Percentiles rank a stretch among this genome's conserved stretches.
These are phyloP conservation scores for Primulina tabacum DNA, from an alignment of 257 asterid genomes.

Conservation along the genomic window DNA sequence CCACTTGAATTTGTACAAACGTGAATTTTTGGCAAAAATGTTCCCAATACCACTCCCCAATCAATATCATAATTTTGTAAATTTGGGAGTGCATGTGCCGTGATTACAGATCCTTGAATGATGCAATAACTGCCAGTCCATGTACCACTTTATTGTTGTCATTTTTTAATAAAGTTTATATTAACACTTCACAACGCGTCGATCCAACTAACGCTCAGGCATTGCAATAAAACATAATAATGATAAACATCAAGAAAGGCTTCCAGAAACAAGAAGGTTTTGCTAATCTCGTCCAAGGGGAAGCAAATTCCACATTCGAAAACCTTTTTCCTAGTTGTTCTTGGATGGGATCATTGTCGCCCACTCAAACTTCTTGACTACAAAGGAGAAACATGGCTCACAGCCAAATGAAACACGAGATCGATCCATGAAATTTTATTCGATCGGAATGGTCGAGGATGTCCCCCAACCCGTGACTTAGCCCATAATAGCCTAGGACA, in stretches of 20 bases:
- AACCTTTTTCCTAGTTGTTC: background rate
- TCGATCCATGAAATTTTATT: no score
- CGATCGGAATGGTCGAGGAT: no score
- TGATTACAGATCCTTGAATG: slow-evolving; percentile 25
- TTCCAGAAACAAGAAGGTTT: background rate
- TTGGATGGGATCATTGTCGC: background rate
- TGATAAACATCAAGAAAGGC: background rate
- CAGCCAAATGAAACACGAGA: background rate
- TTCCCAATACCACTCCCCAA: slow-evolving; percentile 5
- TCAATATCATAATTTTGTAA: background rate
- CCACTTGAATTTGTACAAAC: slow-evolving; percentile 29
- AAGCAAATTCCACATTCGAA: background rate
- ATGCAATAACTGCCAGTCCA: background rate
- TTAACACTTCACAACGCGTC: background rate
- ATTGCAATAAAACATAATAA: background rate
- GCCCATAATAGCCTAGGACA: background rate
- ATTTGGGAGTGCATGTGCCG: slow-evolving; percentile 25
- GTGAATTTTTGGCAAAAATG: slow-evolving; percentile 35
- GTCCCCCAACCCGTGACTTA: no score
- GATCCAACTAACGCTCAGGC: background rate
- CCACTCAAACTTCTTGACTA: background rate
- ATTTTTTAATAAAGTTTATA: background rate
- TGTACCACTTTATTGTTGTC: no score
- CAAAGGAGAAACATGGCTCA: background rate
- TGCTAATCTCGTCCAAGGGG: background rate